Evolutionary conservation across 352 stramenopile genomes (phyloP).

Genomic region (Phytophthora melonis): DNA sequence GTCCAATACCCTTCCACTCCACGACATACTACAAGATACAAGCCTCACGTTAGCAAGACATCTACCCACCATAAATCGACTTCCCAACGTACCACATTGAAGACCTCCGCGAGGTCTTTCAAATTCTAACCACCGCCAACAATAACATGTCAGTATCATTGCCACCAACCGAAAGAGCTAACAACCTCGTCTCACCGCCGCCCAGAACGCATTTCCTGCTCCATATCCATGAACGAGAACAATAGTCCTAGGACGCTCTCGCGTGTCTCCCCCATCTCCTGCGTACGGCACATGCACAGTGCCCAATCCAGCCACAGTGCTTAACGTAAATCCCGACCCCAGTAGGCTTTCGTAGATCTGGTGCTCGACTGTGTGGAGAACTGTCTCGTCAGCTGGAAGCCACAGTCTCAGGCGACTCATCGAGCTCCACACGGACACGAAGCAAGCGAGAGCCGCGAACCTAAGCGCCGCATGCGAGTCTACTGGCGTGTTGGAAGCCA

Average conservation of each 20-base stretch:
- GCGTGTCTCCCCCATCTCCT: constrained; percentile 31
- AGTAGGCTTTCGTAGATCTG: constrained; percentile 68
- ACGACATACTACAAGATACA: constrained; percentile 60
- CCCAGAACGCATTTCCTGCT: constrained; percentile 79
- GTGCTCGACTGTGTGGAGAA: constrained; percentile 54
- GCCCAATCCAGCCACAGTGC: constrained; percentile 61
- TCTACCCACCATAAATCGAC: background rate
- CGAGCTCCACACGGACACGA: constrained; percentile 35
- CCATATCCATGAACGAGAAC: constrained; percentile 77
- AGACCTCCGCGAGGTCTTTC: constrained; percentile 63
- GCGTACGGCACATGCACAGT: constrained; percentile 76
- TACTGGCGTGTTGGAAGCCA: constrained; percentile 3
- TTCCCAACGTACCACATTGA: constrained; percentile 58
- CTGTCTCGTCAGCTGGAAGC: constrained; percentile 51
- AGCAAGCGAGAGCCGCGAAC: constrained; percentile 26
- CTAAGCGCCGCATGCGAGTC: constrained; percentile 2
- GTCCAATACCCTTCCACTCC: constrained; percentile 77
- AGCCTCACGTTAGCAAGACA: background rate
- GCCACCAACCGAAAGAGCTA: background rate
- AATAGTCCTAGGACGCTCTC: constrained; percentile 46
- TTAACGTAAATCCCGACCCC: constrained; percentile 45
- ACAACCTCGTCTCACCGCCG: constrained; percentile 40
- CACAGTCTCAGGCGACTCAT: constrained; percentile 47
- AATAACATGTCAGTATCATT: background rate
- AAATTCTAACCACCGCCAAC: constrained; percentile 50